Evolutionary conservation across 2,329 filamentous ascomycete genomes (phyloP).

Genomic region (Calonectria montana): DNA sequence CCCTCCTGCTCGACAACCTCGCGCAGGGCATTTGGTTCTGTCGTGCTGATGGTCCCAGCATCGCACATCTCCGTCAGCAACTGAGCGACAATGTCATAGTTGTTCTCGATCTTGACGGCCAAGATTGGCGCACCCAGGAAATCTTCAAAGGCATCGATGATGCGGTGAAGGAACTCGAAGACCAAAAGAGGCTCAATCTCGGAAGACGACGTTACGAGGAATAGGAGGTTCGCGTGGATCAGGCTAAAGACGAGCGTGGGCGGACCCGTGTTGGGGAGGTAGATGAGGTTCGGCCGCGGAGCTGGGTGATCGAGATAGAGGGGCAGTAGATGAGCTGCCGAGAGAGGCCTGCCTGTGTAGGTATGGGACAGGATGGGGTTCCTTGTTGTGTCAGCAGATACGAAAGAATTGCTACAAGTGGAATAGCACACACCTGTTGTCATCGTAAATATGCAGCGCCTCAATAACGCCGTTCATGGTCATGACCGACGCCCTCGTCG

Average conservation of each 20-base stretch:
- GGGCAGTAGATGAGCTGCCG: slow-evolving; percentile 80
- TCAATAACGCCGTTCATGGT: slow-evolving; percentile 90
- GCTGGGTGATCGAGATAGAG: slow-evolving; percentile 86
- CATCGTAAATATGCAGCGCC: slow-evolving; percentile 96
- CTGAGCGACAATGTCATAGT: slow-evolving; percentile 94
- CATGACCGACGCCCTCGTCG: slow-evolving; percentile 45
- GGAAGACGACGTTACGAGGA: slow-evolving; percentile 84
- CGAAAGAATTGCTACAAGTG: neutral
- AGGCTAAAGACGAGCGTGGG: slow-evolving; percentile 91
- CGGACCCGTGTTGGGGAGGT: slow-evolving; percentile 83
- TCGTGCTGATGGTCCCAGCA: slow-evolving; percentile 87
- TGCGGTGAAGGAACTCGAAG: slow-evolving; percentile 93
- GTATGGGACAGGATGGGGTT: slow-evolving; percentile 87
- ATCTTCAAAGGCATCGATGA: slow-evolving; percentile 93
- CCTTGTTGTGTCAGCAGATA: slow-evolving; percentile 60
- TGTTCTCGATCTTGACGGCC: slow-evolving; percentile 85
- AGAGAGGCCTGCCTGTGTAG: slow-evolving; percentile 85
- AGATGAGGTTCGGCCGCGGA: slow-evolving; percentile 87
- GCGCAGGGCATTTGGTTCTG: slow-evolving; percentile 90
- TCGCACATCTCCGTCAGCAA: slow-evolving; percentile 97
- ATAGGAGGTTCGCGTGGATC: slow-evolving; percentile 86
- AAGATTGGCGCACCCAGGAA: slow-evolving; percentile 91
- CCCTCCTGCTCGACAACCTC: slow-evolving; percentile 94
- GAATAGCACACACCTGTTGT: slow-evolving; percentile 76
- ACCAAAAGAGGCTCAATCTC: slow-evolving; percentile 91